Evolutionary conservation across 169 alveolate genomes (phyloP).

Genomic region (Eimeria brunetti): DNA sequence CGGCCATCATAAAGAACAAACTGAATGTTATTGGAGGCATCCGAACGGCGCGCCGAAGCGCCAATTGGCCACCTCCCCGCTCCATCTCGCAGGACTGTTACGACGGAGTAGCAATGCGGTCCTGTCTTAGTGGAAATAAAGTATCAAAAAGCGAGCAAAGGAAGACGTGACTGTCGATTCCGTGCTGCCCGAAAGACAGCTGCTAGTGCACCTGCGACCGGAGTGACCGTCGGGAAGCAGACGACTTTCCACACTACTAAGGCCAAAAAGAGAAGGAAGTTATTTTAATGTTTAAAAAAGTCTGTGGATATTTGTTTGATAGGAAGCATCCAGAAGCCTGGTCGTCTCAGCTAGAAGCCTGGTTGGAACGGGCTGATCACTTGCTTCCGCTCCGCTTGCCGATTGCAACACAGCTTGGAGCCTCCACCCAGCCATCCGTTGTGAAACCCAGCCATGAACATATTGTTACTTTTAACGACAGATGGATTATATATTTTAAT

Average conservation of each 20-base stretch:
- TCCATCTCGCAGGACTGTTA: not conserved
- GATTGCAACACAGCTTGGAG: not conserved
- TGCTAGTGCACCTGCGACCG: not conserved
- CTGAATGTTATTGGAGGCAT: not conserved
- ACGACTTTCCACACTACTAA: not conserved
- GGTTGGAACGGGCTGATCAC: not conserved
- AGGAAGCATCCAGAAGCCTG: not conserved
- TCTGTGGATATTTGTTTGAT: not conserved
- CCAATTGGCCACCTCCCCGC: not conserved
- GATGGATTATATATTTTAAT: not conserved
- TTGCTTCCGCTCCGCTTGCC: not conserved
- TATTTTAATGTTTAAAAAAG: not conserved
- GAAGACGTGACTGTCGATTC: not conserved
- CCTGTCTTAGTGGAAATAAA: too few relatives aligned
- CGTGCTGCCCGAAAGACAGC: slow-evolving; percentile 1
- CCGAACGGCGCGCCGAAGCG: not conserved
- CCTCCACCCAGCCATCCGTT: not conserved
- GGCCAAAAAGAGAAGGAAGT: not conserved
- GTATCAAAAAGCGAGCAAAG: not conserved
- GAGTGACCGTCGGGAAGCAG: not conserved
- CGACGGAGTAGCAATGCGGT: not conserved
- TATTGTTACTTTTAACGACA: not conserved
- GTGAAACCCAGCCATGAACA: not conserved
- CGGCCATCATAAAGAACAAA: not conserved
- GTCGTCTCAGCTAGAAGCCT: not conserved